Percentiles rank a stretch among this genome's conserved stretches.
These are phyloP conservation scores for Brassica juncea DNA, from an alignment of 345 rosid genomes.

Conservation along the genomic window DNA sequence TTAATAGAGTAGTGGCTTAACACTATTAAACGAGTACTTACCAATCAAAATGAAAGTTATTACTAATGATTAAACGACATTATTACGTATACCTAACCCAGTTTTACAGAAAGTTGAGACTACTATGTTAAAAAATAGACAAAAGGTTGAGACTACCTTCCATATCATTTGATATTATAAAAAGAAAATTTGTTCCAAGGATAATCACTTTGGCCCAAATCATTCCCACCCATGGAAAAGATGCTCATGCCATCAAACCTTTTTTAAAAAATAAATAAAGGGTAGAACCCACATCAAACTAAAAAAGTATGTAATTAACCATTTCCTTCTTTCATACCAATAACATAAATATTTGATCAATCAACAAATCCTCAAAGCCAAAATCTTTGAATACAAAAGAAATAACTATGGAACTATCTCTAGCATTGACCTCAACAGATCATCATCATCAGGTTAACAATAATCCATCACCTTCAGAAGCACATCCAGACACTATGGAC, in stretches of 20 bases:
- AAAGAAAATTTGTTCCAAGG: conserved; percentile 29
- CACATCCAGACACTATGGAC: conserved; percentile 93
- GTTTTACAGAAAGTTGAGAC: conserved; percentile 24
- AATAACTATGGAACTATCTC: conserved; percentile 18
- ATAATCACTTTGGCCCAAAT: conserved; percentile 44
- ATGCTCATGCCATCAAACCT: conserved; percentile 30
- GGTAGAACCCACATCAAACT: conserved; percentile 33
- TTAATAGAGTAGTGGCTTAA: not conserved
- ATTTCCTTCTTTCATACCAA: conserved; percentile 19
- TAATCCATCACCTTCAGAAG: conserved; percentile 67
- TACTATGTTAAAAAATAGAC: not conserved
- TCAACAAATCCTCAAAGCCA: conserved; percentile 28
- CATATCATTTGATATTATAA: conserved; percentile 14
- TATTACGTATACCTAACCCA: conserved; percentile 22
- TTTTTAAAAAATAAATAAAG: conserved; percentile 12
- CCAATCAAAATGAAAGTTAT: conserved; percentile 3
- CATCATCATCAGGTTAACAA: conserved; percentile 10
- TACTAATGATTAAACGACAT: conserved; percentile 29
- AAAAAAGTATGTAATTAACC: conserved; percentile 3
- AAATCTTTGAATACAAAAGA: conserved; percentile 4
- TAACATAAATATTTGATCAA: conserved; percentile 35
- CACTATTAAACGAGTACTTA: not conserved
- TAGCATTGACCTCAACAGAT: conserved; percentile 19
- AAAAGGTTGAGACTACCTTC: conserved; percentile 19
- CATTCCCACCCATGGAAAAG: conserved; percentile 44